Base-by-base conservation (phyloP, 768 basidiomycete genomes). In the Boletus pseudopeckii region DNA sequence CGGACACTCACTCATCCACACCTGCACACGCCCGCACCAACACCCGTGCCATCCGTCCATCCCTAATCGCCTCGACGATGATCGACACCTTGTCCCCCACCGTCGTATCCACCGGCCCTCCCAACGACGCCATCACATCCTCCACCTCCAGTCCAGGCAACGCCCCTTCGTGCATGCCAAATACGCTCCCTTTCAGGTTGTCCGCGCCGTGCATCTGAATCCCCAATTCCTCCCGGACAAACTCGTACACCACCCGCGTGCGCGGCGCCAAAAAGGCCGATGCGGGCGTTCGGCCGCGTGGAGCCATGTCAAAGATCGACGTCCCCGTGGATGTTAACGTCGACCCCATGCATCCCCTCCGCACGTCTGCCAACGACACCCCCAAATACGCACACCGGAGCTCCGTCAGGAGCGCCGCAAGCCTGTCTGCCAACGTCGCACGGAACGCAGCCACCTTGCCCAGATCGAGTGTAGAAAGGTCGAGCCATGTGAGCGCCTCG, bases 131-230 rank as follows among this genome's bases (percentile, higher is more conserved):
- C 4, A 5, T 9, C 24, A 38, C 5, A 5, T 85, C 84, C 11
- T 82, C 77, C 11, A 83, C 85, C 28, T 52, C 56, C 22, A 84
- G 71, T 82, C 83, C 53, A 2, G 48, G 18, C 9, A 53, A 13
- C 17, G 5, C 22, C 4, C 18, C 55, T 7, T 58, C 53, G 3
- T 54, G 59, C 69, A 85, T 76, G 8, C 89, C 87, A 49, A 80
- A 79, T 56, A 73, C 79, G 59, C 83, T 86, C 8, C 72, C 70
- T 39, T 75, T 72, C 55, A 83, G 75, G 64, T 93, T 93, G 60
- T 90, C 88, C 8, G 78, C 74, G 15, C 90, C 90, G 57, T 91
- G 83, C 88, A 91, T 92, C 59, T 75, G 74, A 55, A 92, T 81
- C n/a, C 88, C 88, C 28, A 93, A 73, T 8, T 77, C 79, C 20